phyloP scores from a whole-genome alignment of 306 rosid species.

The Canavalia gladiata region DNA sequence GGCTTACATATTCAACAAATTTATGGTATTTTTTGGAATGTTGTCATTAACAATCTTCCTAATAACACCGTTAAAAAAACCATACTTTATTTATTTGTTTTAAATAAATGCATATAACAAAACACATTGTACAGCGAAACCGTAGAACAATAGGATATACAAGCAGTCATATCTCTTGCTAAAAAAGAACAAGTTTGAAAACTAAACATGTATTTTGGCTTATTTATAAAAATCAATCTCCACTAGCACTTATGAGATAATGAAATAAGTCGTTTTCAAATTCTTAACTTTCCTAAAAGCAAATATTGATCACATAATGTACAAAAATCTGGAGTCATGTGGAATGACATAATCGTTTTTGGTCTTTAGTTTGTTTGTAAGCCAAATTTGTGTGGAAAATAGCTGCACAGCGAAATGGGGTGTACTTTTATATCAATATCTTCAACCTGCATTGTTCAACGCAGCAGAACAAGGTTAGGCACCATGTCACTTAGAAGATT shows the following conservation, averaged over 20 bases:
- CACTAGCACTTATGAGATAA: slow-evolving; percentile 33
- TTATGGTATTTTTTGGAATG: not conserved
- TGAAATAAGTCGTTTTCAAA: slow-evolving; percentile 36
- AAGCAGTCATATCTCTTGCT: not conserved
- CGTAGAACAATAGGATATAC: not conserved
- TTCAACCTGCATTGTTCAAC: slow-evolving; percentile 47
- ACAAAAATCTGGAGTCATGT: slow-evolving; percentile 36
- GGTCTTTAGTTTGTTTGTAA: slow-evolving; percentile 15
- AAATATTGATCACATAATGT: slow-evolving; percentile 28
- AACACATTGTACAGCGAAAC: not conserved
- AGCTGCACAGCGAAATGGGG: not conserved
- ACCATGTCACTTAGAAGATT: slow-evolving; percentile 41
- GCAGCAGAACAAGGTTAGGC: slow-evolving; percentile 48
- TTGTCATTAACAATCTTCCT: slow-evolving; percentile 20
- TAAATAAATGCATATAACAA: not conserved
- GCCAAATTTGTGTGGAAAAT: slow-evolving; percentile 39
- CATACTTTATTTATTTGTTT: slow-evolving; percentile 3
- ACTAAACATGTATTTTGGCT: slow-evolving; percentile 32
- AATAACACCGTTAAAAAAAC: slow-evolving; percentile 8
- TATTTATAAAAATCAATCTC: slow-evolving; percentile 34
- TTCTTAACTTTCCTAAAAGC: slow-evolving; percentile 1
- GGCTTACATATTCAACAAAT: slow-evolving; percentile 34
- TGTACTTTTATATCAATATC: not conserved
- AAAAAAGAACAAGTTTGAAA: slow-evolving; percentile 29
- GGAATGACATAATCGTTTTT: slow-evolving; percentile 3